phyloP scores from a whole-genome alignment of 306 rosid genomes.

The Datisca glomerata region DNA sequence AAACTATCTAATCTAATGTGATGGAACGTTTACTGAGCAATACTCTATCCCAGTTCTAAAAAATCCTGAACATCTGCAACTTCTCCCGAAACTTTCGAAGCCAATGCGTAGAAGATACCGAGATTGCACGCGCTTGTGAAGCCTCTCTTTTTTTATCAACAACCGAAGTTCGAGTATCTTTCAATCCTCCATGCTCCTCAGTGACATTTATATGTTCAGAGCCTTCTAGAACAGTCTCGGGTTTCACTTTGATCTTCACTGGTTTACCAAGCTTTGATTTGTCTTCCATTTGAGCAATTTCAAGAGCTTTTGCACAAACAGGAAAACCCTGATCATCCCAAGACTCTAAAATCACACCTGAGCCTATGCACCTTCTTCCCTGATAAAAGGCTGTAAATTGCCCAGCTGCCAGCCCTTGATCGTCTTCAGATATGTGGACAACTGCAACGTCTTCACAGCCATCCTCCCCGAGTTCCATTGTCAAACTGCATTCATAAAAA shows the following conservation, averaged over 20 bases:
- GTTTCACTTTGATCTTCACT: constrained; percentile 66
- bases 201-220: constrained; percentile 17
- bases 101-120: constrained; percentile 18
- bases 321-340: constrained; percentile 85
- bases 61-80: constrained; percentile 19
- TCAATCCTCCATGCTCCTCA: constrained; percentile 9
- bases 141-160: constrained; percentile 13
- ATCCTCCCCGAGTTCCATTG: constrained; percentile 38
- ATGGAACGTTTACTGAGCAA: no score
- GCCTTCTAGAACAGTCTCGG: constrained; percentile 26
- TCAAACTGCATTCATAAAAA: constrained; percentile 50
- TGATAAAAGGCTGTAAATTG: constrained; percentile 81
- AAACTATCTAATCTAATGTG: no score
- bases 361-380: constrained; percentile 75
- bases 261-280: constrained; percentile 88
- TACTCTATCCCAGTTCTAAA: not conserved
- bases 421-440: constrained; percentile 59
- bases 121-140: constrained; percentile 9
- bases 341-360: constrained; percentile 81
- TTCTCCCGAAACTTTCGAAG: constrained; percentile 22
- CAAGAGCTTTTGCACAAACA: constrained; percentile 64
- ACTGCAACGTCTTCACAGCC: constrained; percentile 39
- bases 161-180: constrained; percentile 16
- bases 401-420: constrained; percentile 95
- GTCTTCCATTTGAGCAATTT: constrained; percentile 65